Conservation (phyloP, 2,329 filamentous ascomycete species). For the Ophidiomyces ophidiicola region DNA sequence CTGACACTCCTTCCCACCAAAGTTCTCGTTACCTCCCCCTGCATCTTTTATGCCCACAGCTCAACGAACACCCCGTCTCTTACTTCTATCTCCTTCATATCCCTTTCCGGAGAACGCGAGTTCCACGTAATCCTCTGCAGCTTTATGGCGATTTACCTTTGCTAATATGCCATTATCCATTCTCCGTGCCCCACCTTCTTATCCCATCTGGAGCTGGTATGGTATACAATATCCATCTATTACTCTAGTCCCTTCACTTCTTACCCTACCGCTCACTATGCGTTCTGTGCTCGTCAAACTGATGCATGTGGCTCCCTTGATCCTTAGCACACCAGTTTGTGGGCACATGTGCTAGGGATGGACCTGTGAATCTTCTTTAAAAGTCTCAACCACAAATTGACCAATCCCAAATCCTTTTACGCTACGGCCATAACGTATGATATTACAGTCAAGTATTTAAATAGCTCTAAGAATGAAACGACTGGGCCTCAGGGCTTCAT, state of each 20-base stretch:
- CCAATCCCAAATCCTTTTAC: slow-evolving; percentile 1
- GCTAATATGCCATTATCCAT: slow-evolving; percentile 7
- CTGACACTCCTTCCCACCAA: slow-evolving; percentile 4
- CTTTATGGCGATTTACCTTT: slow-evolving; percentile 4
- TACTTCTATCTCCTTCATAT: not conserved
- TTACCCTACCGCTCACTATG: not conserved
- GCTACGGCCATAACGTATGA: slow-evolving; percentile 6
- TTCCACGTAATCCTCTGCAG: not conserved
- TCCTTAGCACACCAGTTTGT: not conserved
- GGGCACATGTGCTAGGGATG: not conserved
- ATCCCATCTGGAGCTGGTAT: not conserved
- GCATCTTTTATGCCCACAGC: slow-evolving; percentile 2
- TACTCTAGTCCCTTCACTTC: not conserved
- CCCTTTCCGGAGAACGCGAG: not conserved
- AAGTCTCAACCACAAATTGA: slow-evolving; percentile 3
- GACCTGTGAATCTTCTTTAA: slow-evolving; percentile 2
- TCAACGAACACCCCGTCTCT: slow-evolving; percentile 4
- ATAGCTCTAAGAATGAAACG: slow-evolving; percentile 11
- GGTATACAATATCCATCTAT: not conserved
- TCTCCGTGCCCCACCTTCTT: not conserved
- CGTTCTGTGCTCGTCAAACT: slow-evolving; percentile 3
- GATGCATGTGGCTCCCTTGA: not conserved
- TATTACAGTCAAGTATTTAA: slow-evolving; percentile 8
- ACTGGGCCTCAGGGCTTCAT: slow-evolving; percentile 8
- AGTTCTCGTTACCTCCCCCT: slow-evolving; percentile 2